Conservation (phyloP, 257 asterid species). For the Agastache rugosa region DNA sequence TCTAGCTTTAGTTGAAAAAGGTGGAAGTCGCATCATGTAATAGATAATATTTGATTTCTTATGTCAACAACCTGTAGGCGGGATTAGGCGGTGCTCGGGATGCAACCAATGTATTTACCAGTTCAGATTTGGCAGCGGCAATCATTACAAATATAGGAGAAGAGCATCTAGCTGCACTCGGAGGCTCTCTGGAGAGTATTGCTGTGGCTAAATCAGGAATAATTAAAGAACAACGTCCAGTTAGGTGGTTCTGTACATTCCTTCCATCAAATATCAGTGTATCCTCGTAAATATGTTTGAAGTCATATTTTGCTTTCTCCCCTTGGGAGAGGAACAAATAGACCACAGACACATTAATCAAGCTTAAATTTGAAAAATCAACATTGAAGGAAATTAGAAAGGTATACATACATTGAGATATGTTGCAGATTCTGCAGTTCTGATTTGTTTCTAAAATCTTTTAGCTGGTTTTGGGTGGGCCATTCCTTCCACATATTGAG, state of each 20-base stretch:
- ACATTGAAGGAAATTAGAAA: not conserved
- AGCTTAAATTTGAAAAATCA: not conserved
- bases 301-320: constrained; percentile 3
- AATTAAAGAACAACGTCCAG: constrained; percentile 85
- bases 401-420: not conserved
- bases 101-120: constrained; percentile 85
- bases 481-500: constrained; percentile 87
- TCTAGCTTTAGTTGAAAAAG: constrained; percentile 19
- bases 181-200: constrained; percentile 94
- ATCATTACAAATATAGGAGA: constrained; percentile 88
- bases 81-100: constrained; percentile 97
- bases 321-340: not conserved
- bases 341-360: not conserved
- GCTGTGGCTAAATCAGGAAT: constrained; percentile 93
- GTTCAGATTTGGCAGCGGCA: constrained; percentile 71
- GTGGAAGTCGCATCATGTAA: constrained; percentile 1
- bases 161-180: constrained; percentile 95
- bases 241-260: constrained; percentile 77
- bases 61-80: constrained; percentile 48
- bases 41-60: constrained; percentile 24
- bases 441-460: constrained; percentile 39
- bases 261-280: constrained; percentile 24
- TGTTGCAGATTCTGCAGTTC: constrained; percentile 29
- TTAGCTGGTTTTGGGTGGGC: constrained; percentile 95
- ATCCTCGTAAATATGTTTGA: not conserved